Percentiles rank a stretch among this genome's conserved stretches.
Evolutionary conservation across 73 alveolate genomes (phyloP).

Genomic region (Urostyla sp.): DNA sequence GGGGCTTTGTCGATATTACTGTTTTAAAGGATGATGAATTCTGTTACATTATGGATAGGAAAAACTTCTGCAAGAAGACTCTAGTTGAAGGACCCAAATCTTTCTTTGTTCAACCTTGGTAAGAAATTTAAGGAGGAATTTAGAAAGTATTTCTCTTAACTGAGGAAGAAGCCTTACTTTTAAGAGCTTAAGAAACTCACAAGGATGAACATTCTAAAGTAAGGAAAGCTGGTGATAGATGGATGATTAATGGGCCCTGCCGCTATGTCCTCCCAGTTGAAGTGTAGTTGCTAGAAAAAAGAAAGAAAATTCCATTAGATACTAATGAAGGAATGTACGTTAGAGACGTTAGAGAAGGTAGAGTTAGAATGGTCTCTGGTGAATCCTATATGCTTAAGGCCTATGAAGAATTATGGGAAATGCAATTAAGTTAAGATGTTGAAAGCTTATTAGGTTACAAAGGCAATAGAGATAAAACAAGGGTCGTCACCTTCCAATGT

Average conservation of each 20-base stretch:
- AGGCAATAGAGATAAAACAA: slow-evolving; percentile 49
- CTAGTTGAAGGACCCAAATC: slow-evolving; percentile 74
- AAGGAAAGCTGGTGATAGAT: slow-evolving; percentile 82
- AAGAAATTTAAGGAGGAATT: slow-evolving; percentile 79
- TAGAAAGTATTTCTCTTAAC: slow-evolving; percentile 68
- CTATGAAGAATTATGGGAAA: slow-evolving; percentile 88
- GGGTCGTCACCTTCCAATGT: slow-evolving; percentile 78
- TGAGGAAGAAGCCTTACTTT: slow-evolving; percentile 83
- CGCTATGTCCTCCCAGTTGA: slow-evolving; percentile 81
- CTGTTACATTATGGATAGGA: slow-evolving; percentile 77
- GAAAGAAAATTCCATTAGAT: slow-evolving; percentile 83
- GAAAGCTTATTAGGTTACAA: slow-evolving; percentile 68
- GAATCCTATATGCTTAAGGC: slow-evolving; percentile 85
- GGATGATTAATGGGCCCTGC: slow-evolving; percentile 92
- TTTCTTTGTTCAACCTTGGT: slow-evolving; percentile 89
- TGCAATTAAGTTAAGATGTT: slow-evolving; percentile 74
- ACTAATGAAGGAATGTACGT: slow-evolving; percentile 88
- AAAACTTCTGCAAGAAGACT: slow-evolving; percentile 71
- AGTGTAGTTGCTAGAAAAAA: slow-evolving; percentile 72
- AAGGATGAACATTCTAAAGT: slow-evolving; percentile 64
- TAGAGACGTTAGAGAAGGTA: slow-evolving; percentile 83
- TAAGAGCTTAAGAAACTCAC: slow-evolving; percentile 82
- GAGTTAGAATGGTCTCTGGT: slow-evolving; percentile 79
- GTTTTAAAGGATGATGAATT: slow-evolving; percentile 73
- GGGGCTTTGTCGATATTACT: too few relatives aligned